phyloP scores from a whole-genome alignment of 1,139 yeast genomes.

The Yamadazyma sp. region DNA sequence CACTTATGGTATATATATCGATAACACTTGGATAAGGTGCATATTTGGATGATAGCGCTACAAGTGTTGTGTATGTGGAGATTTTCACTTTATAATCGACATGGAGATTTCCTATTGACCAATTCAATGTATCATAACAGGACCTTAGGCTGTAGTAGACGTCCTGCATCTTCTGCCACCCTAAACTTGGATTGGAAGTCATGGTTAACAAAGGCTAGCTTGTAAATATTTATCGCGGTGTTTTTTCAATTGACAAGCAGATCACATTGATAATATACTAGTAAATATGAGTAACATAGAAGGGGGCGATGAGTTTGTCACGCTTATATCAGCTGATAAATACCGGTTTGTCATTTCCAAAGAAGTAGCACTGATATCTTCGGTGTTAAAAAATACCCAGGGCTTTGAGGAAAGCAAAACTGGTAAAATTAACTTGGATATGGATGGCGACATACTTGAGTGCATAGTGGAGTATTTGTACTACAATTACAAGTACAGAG shows the following conservation, averaged over 20 bases:
- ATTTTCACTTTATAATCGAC: conserved; percentile 28
- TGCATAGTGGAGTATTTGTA: conserved; percentile 85
- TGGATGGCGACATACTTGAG: conserved; percentile 72
- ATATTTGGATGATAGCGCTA: conserved; percentile 38
- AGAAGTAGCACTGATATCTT: conserved; percentile 83
- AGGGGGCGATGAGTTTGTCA: conserved; percentile 43
- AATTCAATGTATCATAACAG: conserved; percentile 39
- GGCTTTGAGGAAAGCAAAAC: conserved; percentile 56
- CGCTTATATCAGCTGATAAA: conserved; percentile 75
- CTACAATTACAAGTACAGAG: conserved; percentile 70
- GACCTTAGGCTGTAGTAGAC: conserved; percentile 56
- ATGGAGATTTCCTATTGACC: conserved; percentile 36
- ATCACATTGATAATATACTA: not conserved
- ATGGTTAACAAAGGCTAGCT: conserved; percentile 10
- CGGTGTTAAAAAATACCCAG: conserved; percentile 72
- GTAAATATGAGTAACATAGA: conserved; percentile 1
- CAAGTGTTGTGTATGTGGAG: conserved; percentile 31
- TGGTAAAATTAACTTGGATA: conserved; percentile 53
- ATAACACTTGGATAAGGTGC: conserved; percentile 39
- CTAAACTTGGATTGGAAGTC: conserved; percentile 44
- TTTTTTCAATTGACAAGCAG: too few species aligned
- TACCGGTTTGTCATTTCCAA: conserved; percentile 62
- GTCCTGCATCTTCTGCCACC: conserved; percentile 65
- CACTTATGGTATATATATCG: conserved; percentile 54
- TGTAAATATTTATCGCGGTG: not conserved